Evolutionary conservation across 1,284 basidiomycete species (phyloP).

Genomic region (Golubevia pallescens): DNA sequence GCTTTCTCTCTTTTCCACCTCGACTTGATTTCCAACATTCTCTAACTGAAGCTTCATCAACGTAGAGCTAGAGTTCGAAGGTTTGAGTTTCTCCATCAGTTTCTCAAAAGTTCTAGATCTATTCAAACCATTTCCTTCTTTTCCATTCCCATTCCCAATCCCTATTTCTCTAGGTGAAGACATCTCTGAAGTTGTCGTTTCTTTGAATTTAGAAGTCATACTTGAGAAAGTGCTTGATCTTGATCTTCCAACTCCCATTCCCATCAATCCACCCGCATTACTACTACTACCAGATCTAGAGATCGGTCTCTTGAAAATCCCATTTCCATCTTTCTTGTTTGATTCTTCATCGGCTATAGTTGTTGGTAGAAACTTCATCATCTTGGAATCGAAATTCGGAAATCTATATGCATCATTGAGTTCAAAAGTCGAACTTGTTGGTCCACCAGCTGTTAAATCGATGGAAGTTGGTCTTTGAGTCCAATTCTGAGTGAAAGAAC

Average conservation of each 20-base stretch:
- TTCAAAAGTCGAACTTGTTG: not conserved
- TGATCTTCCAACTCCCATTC: not conserved
- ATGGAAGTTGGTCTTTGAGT: not conserved
- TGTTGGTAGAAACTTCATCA: not conserved
- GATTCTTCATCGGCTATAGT: not conserved
- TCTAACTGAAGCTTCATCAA: too few species aligned
- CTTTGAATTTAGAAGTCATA: not conserved
- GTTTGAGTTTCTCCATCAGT: too few species aligned
- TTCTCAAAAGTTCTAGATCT: too few species aligned
- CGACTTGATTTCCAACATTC: too few species aligned
- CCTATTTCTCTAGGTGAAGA: too few species aligned
- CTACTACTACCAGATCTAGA: not conserved
- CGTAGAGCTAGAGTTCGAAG: too few species aligned
- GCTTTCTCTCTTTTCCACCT: too few species aligned
- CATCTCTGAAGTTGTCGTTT: too few species aligned
- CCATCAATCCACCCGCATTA: not conserved
- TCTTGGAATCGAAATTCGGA: not conserved
- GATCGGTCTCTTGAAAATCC: not conserved
- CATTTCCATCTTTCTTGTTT: not conserved
- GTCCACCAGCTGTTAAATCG: not conserved
- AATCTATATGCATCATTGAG: not conserved
- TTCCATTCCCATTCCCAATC: too few species aligned
- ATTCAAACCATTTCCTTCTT: too few species aligned
- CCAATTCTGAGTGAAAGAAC: too few species aligned
- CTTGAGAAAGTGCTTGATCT: not conserved